phyloP scores from a whole-genome alignment of 345 rosid genomes.

The Alliaria petiolata region DNA sequence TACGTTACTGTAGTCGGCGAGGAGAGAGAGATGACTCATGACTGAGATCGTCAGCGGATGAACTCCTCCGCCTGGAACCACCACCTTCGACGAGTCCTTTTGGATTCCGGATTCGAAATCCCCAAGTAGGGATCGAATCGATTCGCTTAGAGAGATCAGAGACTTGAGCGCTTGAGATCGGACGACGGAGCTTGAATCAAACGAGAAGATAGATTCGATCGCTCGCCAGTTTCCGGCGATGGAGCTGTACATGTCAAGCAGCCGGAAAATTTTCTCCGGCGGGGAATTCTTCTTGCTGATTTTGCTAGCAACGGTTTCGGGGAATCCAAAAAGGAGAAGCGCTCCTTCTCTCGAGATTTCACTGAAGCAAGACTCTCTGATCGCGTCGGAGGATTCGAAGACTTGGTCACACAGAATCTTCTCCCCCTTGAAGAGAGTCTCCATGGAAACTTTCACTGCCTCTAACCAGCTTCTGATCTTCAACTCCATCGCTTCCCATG shows the following conservation, averaged over 20 bases:
- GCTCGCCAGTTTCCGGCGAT: constrained; percentile 59
- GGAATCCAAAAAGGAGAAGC: constrained; percentile 50
- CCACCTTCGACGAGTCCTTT: constrained; percentile 48
- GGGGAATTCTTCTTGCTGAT: constrained; percentile 34
- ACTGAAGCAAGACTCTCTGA: constrained; percentile 60
- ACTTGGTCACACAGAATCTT: constrained; percentile 70
- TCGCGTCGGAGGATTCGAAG: constrained; percentile 47
- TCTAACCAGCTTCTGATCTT: constrained; percentile 64
- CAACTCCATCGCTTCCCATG: constrained; percentile 54
- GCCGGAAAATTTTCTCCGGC: constrained; percentile 54
- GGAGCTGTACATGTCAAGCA: constrained; percentile 54
- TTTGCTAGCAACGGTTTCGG: constrained; percentile 45
- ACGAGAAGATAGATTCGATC: constrained; percentile 56
- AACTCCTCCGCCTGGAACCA: constrained; percentile 47
- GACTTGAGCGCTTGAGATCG: constrained; percentile 51
- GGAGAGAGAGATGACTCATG: constrained; percentile 52
- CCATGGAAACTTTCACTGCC: constrained; percentile 52
- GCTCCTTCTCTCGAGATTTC: constrained; percentile 68
- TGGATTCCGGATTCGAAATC: constrained; percentile 50
- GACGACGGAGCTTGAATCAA: constrained; percentile 42
- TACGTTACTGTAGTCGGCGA: constrained; percentile 56
- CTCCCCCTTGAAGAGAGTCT: constrained; percentile 61
- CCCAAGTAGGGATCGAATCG: constrained; percentile 34
- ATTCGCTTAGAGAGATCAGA: constrained; percentile 47
- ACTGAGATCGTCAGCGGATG: constrained; percentile 47